A percentile compares a stretch with the other conserved stretches of the same genome.
Evolutionary conservation across 345 rosid species (phyloP).

Genomic region (Populus deltoides): DNA sequence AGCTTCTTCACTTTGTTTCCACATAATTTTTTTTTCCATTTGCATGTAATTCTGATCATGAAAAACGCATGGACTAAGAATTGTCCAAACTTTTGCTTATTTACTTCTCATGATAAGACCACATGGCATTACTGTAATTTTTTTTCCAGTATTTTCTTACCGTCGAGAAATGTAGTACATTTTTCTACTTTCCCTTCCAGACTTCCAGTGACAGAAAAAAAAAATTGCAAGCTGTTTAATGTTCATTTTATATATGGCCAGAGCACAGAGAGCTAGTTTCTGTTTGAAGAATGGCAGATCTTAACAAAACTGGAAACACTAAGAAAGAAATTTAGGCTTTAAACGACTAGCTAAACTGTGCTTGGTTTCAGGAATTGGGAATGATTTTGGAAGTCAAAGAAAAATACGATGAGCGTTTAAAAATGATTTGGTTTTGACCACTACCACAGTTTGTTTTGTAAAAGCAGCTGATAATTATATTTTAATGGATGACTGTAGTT

Average conservation of each 20-base stretch:
- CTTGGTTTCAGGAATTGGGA: neutral
- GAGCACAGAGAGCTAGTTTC: neutral
- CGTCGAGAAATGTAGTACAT: neutral
- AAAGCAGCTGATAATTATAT: neutral
- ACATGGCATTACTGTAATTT: neutral
- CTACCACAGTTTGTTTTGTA: neutral
- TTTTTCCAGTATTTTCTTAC: too few relatives aligned
- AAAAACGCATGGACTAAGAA: neutral
- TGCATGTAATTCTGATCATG: neutral
- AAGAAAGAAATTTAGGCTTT: neutral
- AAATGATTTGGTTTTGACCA: neutral
- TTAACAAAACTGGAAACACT: neutral
- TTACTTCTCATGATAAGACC: neutral
- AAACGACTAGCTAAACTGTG: neutral
- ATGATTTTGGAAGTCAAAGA: neutral
- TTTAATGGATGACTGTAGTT: neutral
- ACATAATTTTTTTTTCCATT: neutral
- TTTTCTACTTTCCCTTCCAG: neutral
- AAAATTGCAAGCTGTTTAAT: neutral
- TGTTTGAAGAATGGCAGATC: neutral
- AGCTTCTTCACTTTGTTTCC: neutral
- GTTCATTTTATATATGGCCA: neutral
- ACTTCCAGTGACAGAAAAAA: neutral
- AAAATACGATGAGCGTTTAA: neutral
- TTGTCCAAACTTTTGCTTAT: neutral